These are phyloP conservation scores for Cystofilobasidium bisporidii DNA, from an alignment of 768 basidiomycete genomes.

Conservation along the genomic window DNA sequence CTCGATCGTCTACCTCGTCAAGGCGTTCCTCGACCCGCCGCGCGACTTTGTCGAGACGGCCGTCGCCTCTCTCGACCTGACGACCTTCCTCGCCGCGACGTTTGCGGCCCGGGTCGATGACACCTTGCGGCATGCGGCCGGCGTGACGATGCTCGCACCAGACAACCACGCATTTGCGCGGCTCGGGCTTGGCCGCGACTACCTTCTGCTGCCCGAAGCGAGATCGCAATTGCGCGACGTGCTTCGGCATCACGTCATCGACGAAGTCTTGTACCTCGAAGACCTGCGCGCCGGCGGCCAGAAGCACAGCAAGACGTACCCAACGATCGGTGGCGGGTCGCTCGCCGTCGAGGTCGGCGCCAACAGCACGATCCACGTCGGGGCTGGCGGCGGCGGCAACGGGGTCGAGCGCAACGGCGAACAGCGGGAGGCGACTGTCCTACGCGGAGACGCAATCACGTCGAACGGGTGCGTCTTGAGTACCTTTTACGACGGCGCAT, in stretches of 20 bases:
- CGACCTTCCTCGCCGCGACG: conserved; percentile 78
- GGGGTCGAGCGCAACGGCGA: conserved; percentile 40
- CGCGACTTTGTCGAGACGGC: conserved; percentile 69
- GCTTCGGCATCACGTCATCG: conserved; percentile 75
- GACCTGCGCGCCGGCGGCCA: conserved; percentile 34
- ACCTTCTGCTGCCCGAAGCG: conserved; percentile 61
- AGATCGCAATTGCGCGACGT: conserved; percentile 73
- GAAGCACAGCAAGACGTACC: conserved; percentile 42
- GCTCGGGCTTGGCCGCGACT: conserved; percentile 77
- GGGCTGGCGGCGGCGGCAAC: background rate
- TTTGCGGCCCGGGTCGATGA: conserved; percentile 79
- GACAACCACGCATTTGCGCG: conserved; percentile 79
- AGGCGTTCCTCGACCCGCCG: conserved; percentile 72
- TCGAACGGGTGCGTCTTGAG: conserved; percentile 44
- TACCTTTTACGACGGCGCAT: too few species aligned
- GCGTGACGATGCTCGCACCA: conserved; percentile 76
- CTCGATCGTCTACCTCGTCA: conserved; percentile 79
- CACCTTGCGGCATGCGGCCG: conserved; percentile 50
- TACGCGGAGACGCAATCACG: conserved; percentile 56
- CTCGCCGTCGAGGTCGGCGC: conserved; percentile 55
- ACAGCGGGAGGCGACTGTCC: conserved; percentile 34
- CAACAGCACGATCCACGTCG: conserved; percentile 46
- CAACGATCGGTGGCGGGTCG: conserved; percentile 76
- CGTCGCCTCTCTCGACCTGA: conserved; percentile 70
- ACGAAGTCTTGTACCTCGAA: conserved; percentile 61